A percentile compares a stretch with the other conserved stretches of the same genome.
These are phyloP conservation scores for Claviceps citrina DNA, from an alignment of 2,329 filamentous ascomycete genomes.

Conservation along the genomic window DNA sequence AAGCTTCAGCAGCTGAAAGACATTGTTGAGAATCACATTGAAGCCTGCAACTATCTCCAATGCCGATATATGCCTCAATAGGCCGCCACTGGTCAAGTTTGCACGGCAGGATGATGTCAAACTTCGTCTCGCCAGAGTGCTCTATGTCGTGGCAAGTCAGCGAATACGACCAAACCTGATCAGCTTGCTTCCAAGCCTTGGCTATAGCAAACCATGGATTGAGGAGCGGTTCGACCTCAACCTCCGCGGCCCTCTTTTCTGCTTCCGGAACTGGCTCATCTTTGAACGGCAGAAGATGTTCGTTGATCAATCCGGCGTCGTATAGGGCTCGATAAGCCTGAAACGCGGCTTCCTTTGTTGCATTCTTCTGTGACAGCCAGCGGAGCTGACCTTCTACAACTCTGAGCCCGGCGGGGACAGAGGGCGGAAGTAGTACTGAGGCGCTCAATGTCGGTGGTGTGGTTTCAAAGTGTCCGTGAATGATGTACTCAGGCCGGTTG, in stretches of 20 bases:
- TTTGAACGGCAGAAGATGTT: slow-evolving; percentile 56
- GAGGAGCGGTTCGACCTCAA: slow-evolving; percentile 22
- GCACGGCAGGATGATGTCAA: slow-evolving; percentile 29
- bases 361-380: slow-evolving; percentile 61
- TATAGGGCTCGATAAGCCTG: slow-evolving; percentile 61
- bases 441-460: slow-evolving; percentile 28
- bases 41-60: slow-evolving; percentile 19
- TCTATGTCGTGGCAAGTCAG: slow-evolving; percentile 20
- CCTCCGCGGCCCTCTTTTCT: slow-evolving; percentile 21
- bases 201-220: slow-evolving; percentile 34
- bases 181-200: slow-evolving; percentile 22
- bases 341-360: slow-evolving; percentile 69
- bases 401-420: slow-evolving; percentile 36
- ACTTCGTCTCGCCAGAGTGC: slow-evolving; percentile 15
- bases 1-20: slow-evolving; percentile 10
- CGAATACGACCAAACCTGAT: slow-evolving; percentile 13
- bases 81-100: slow-evolving; percentile 21
- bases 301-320: slow-evolving; percentile 54
- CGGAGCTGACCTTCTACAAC: slow-evolving; percentile 10
- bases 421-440: slow-evolving; percentile 54
- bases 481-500: slow-evolving; percentile 50
- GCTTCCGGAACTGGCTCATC: slow-evolving; percentile 25
- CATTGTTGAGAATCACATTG: slow-evolving; percentile 9
- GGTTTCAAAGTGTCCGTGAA: slow-evolving; percentile 23
- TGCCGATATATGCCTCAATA: slow-evolving; percentile 27